Base-by-base conservation (phyloP, 306 rosid species). In the Ziziphus jujuba region DNA sequence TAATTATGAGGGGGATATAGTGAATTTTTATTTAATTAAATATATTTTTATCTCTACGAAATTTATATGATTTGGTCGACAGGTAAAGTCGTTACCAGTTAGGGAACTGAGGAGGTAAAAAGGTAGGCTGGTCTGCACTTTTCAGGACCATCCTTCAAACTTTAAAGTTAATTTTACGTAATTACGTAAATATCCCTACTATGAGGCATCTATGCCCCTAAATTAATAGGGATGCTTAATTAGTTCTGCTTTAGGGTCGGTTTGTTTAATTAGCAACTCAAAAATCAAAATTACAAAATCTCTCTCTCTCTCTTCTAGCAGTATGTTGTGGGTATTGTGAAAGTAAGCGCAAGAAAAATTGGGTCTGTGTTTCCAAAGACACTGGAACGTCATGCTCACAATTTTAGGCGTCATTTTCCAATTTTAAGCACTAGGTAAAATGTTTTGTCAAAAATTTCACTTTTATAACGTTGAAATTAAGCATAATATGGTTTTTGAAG, bases 51-150 rank as follows among this genome's bases (percentile, higher is more conserved):
- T 10, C 28, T 35, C 62, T 35, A 24, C n/a, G 14, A 23, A 20
- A 49, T 59, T 65, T 66, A 72, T 56, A 79, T 67, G 66, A 69
- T 63, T 72, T 63, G 67, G 77, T 78, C 73, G 85, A 72, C 87
- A 69, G 92, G 84, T 82, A 76, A 78, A 82, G 90, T 72, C 91
- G 88, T 86, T 89, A 73, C 64, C 68, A 63, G 84, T 81, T 74
- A 24, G 67, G 66, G 54, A 52, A 5, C 76, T 8, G 43, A 34
- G 74, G 75, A 84, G 69, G 82, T 61, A 70, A 69, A 77, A n/a
- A 66, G 49, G 73, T 69, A 16, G 12, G 34, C 22, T 45, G 82
- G 86, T 77, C 81, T 77, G 52, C 70, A 35, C 85, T 72, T 77
- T 81, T 22, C 19, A n/a, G 72, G 80, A 81, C 82, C 67, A 36